Evolutionary conservation across 2,329 filamentous ascomycete genomes (phyloP).

Genomic region (Diaporthe eres): DNA sequence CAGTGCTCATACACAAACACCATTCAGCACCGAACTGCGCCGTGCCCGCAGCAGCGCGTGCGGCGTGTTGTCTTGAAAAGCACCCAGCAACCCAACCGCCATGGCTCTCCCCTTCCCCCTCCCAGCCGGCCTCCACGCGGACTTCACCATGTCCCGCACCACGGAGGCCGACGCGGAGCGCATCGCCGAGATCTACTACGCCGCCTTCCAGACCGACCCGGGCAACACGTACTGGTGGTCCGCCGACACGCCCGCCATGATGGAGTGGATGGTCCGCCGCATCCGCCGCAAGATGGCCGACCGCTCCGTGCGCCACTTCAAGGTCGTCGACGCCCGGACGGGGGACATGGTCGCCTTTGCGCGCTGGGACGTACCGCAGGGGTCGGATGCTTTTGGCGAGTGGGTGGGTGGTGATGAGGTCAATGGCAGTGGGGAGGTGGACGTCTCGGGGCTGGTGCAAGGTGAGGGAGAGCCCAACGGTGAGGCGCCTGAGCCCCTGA

Average conservation of each 20-base stretch:
- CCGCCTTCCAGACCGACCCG: conserved; percentile 19
- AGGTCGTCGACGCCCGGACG: conserved; percentile 8
- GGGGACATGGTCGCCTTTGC: conserved; percentile 8
- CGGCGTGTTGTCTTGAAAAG: not conserved
- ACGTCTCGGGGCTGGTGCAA: not conserved
- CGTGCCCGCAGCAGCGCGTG: not conserved
- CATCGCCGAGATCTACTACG: conserved; percentile 25
- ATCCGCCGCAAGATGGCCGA: conserved; percentile 16
- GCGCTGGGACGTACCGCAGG: conserved; percentile 3
- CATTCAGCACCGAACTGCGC: not conserved
- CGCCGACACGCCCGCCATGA: conserved; percentile 9
- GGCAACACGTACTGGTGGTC: conserved; percentile 29
- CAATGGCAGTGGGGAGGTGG: not conserved
- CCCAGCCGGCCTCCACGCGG: conserved; percentile 9
- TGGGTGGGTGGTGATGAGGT: not conserved
- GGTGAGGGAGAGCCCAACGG: not conserved
- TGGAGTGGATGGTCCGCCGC: conserved; percentile 12
- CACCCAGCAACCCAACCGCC: not conserved
- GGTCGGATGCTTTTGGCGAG: not conserved
- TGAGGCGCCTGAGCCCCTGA: not conserved
- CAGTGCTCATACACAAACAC: not conserved
- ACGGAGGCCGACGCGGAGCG: not conserved
- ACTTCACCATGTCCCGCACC: not conserved
- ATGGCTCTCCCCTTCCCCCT: conserved; percentile 7
- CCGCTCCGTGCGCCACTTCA: conserved; percentile 11